These are phyloP conservation scores for Euclidium syriacum DNA, from an alignment of 345 rosid genomes.

Conservation along the genomic window DNA sequence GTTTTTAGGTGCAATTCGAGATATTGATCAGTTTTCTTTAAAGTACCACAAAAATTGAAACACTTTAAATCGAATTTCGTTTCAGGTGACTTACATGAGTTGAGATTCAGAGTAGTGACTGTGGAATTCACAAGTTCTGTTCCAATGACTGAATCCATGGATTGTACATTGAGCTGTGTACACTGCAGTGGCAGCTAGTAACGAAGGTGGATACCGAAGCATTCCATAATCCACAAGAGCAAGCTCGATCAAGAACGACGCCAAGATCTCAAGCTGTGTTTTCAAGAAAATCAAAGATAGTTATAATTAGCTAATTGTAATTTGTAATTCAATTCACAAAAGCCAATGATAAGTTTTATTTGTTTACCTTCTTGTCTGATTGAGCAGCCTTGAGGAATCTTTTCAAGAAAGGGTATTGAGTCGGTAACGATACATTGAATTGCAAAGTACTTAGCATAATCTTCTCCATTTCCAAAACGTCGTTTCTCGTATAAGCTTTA, in stretches of 20 bases:
- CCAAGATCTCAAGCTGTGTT: constrained; percentile 48
- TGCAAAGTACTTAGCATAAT: constrained; percentile 66
- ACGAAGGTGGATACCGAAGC: constrained; percentile 74
- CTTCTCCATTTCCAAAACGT: constrained; percentile 59
- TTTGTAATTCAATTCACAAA: neutral
- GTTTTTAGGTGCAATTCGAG: too few species aligned
- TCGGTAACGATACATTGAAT: constrained; percentile 75
- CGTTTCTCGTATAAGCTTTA: constrained; percentile 40
- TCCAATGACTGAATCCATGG: constrained; percentile 73
- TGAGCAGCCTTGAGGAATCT: constrained; percentile 90
- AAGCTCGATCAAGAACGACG: constrained; percentile 80
- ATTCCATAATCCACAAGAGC: constrained; percentile 79
- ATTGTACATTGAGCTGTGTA: constrained; percentile 76
- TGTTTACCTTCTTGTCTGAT: constrained; percentile 56
- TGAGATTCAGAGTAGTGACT: constrained; percentile 60
- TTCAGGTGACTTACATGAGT: constrained; percentile 50
- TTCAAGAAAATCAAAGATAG: neutral
- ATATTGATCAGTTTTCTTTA: too few species aligned
- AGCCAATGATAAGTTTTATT: neutral
- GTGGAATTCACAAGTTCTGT: constrained; percentile 66
- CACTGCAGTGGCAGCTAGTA: constrained; percentile 70
- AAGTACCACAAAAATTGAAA: too few species aligned
- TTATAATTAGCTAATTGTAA: neutral
- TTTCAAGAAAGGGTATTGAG: constrained; percentile 68
- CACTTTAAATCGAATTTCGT: too few species aligned